These are phyloP conservation scores for Stephania yunnanensis DNA, from an alignment of 164 flowering plant species.

Conservation along the genomic window DNA sequence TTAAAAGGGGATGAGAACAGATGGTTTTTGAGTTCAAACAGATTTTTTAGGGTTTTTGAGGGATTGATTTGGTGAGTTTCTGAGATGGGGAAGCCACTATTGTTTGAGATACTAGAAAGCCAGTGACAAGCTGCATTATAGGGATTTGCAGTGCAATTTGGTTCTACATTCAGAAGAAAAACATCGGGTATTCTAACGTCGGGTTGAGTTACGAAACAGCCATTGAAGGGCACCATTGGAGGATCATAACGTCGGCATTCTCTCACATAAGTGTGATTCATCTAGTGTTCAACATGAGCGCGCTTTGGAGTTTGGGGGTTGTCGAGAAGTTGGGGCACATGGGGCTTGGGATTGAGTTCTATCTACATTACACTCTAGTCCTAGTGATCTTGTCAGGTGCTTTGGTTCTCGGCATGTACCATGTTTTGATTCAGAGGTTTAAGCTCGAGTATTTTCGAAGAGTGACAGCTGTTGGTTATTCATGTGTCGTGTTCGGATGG, in stretches of 20 bases:
- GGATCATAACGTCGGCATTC: slow-evolving; percentile 87
- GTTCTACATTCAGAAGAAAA: slow-evolving; percentile 88
- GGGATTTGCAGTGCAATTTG: slow-evolving; percentile 75
- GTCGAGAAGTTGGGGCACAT: slow-evolving; percentile 67
- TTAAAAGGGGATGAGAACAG: not conserved
- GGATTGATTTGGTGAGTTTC: not conserved
- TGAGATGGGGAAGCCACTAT: slow-evolving; percentile 81
- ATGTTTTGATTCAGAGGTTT: slow-evolving; percentile 62
- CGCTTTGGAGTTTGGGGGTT: slow-evolving; percentile 92
- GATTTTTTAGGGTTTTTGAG: not conserved
- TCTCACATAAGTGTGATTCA: slow-evolving; percentile 89
- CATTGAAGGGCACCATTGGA: slow-evolving; percentile 86
- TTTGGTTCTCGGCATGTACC: slow-evolving; percentile 67
- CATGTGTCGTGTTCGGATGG: slow-evolving; percentile 99
- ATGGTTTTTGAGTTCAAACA: not conserved
- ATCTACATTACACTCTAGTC: slow-evolving; percentile 82
- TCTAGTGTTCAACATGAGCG: slow-evolving; percentile 95
- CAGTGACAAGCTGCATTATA: slow-evolving; percentile 87
- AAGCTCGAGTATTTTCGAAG: slow-evolving; percentile 83
- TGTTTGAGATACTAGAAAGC: slow-evolving; percentile 83
- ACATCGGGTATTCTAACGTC: slow-evolving; percentile 80
- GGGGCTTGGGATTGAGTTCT: slow-evolving; percentile 71
- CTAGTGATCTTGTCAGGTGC: slow-evolving; percentile 70
- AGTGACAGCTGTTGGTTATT: slow-evolving; percentile 96
- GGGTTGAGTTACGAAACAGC: slow-evolving; percentile 91